These are phyloP conservation scores for Beauveria varroae DNA, from an alignment of 2,329 filamentous ascomycete genomes.

Conservation along the genomic window DNA sequence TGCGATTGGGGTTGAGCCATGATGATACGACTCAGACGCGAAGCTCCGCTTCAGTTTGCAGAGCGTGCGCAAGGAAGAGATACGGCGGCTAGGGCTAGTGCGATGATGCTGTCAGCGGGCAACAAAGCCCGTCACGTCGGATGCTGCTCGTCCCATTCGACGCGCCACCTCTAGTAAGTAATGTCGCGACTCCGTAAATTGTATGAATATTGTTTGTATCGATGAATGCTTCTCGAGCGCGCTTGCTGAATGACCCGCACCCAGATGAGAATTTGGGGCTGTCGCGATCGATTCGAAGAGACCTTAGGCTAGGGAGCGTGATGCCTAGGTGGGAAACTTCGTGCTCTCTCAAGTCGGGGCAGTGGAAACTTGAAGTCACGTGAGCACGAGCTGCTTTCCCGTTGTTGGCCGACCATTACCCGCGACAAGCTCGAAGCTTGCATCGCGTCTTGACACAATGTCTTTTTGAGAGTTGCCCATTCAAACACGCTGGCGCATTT, in stretches of 20 bases:
- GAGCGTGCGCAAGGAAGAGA: slow-evolving; percentile 3
- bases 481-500: background rate
- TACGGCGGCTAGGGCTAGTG: slow-evolving; percentile 11
- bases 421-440: slow-evolving; percentile 10
- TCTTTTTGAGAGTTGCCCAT: background rate
- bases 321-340: slow-evolving; percentile 24
- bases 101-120: slow-evolving; percentile 34
- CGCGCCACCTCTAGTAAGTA: slow-evolving; percentile 16
- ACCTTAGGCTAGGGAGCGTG: slow-evolving; percentile 17
- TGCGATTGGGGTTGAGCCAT: slow-evolving; percentile 57
- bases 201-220: background rate
- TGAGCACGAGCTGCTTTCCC: slow-evolving; percentile 18
- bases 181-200: background rate
- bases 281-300: background rate
- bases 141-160: slow-evolving; percentile 41
- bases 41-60: slow-evolving; percentile 4
- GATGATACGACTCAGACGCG: slow-evolving; percentile 11
- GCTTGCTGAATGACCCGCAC: slow-evolving; percentile 1
- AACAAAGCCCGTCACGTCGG: slow-evolving; percentile 41
- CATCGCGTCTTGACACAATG: slow-evolving; percentile 12
- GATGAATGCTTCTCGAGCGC: background rate
- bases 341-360: slow-evolving; percentile 5
- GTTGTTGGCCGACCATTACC: slow-evolving; percentile 20
- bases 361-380: slow-evolving; percentile 36
- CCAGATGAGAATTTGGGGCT: background rate